Base-by-base conservation (phyloP, 345 rosid genomes). In the Eucalyptus polybractea region DNA sequence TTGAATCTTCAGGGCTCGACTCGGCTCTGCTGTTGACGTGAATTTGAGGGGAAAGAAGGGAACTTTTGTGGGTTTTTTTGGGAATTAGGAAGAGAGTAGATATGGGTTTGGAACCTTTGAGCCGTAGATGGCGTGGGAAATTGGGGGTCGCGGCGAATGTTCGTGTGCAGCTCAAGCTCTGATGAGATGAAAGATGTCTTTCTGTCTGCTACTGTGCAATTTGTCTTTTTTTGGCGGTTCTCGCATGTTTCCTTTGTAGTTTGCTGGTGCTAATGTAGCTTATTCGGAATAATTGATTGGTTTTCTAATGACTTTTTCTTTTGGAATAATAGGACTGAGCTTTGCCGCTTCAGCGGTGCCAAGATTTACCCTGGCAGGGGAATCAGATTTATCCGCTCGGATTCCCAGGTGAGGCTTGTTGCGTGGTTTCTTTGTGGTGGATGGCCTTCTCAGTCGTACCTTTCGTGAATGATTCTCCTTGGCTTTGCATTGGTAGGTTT, bases 321-420 rank as follows among this genome's bases (percentile, higher is more conserved):
- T 44, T 88, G 31, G 40, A 69, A 27, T 90, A 2, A 69, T 50
- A 95, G 95, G 93, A 96, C 96, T 13, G 95, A 96, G 88, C 96
- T 94, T 54, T 96, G 97, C 90, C 98, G 96, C 24, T 96, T 96
- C 87, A 95, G 97, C 13, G 97, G 97, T 12, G 94, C 93, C 76
- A 96, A 96, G 96, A 96, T 95, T 53, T 96, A 95, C 76, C 97
- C 96, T 4, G 97, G 98, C 19, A 95, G 86, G 88, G 97, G 98
- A 31, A 96, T 95, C 91, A 93, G 97, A 93, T 96, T 95, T 80
- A 86, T 96, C 88, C 95, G 98, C 25, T 90, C 95, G 25, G 96
- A 96, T 92, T 96, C 98, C 89, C 98, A 95, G 97, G 97, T 95
- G 83, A 65, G 50, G 31, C 27, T 33, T 53, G 21, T 51, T 87